A percentile compares a stretch with the other conserved stretches of the same genome.
Evolutionary conservation across 2,329 filamentous ascomycete species (phyloP).

Genomic region (Cadophora sp.): DNA sequence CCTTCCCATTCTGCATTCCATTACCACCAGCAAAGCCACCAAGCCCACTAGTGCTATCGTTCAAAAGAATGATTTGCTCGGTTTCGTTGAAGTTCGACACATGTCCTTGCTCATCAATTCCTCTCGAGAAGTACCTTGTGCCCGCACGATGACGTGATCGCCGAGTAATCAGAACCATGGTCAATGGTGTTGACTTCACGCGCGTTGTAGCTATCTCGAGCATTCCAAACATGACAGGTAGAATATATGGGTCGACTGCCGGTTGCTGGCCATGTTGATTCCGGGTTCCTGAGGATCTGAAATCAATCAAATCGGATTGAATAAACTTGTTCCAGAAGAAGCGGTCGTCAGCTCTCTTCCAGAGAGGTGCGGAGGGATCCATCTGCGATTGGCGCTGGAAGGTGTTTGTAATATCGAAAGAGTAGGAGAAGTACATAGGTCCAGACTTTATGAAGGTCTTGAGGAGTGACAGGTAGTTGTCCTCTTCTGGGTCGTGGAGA

Average conservation of each 20-base stretch:
- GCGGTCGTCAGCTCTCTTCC: constrained; percentile 92
- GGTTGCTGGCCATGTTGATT: constrained; percentile 74
- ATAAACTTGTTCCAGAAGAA: constrained; percentile 99
- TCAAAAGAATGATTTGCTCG: constrained; percentile 89
- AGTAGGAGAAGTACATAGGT: constrained; percentile 98
- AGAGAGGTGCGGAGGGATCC: constrained; percentile 76
- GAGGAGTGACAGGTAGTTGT: constrained; percentile 84
- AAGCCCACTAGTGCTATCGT: constrained; percentile 77
- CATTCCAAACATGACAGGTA: constrained; percentile 97
- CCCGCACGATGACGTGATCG: constrained; percentile 88
- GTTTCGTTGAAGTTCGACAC: constrained; percentile 99
- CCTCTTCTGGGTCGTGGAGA: constrained; percentile 91
- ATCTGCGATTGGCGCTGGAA: constrained; percentile 91
- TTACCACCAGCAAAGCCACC: constrained; percentile 81
- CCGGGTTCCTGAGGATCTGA: constrained; percentile 69
- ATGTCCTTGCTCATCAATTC: constrained; percentile 90
- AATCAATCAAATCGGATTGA: constrained; percentile 89
- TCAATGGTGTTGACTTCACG: constrained; percentile 84
- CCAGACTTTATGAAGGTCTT: constrained; percentile 82
- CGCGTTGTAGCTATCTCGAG: constrained; percentile 86
- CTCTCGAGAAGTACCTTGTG: constrained; percentile 93
- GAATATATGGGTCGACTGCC: constrained; percentile 86
- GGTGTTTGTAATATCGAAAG: constrained; percentile 93
- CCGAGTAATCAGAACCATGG: constrained; percentile 85
- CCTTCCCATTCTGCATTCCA: constrained; percentile 77